Evolutionary conservation across 2,329 filamentous ascomycete species (phyloP), one percentile per base, ranked within the genome.

Genomic region (Microascus cirrosus): DNA sequence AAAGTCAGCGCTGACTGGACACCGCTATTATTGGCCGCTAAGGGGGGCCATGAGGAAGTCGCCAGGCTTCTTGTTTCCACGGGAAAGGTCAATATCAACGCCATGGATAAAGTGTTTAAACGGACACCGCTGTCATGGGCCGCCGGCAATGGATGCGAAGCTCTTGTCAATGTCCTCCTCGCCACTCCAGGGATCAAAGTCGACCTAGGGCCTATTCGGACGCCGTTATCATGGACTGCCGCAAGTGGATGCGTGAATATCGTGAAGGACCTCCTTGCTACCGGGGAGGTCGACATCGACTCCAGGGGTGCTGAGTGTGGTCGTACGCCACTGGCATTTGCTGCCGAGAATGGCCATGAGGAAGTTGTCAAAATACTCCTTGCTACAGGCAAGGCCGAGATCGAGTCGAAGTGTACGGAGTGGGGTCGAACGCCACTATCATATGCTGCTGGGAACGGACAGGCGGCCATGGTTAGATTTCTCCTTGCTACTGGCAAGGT

Each of bases 131-230:
- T 53, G 18, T 32, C 24, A 10, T 6, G 5, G 20, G 51, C 51
- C 20, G 20, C 51, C 24, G 20, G 8, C 22, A 12, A 5, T 7
- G 51, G 51, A 25, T 25, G 32, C 5, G 24, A n/a, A 25, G 51
- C 51, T n/a, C 5, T 53, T 24, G 51, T 53, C 22, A n/a, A 24
- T 11, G 22, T 28, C 20, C 51, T 53, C 6, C 12, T 53, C 51
- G 20, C 28, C 7, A 53, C 51, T 11, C 22, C 22, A 10, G 6
- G 22, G 24, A 13, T n/a, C 7, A 25, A 53, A 7, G 12, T 34
- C 8, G 58, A 63, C 54, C 63, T 53, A 59, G 55, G 1, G 65
- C 66, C 24, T 58, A 2, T n/a, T n/a, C n/a, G n/a, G n/a, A n/a
- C n/a, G n/a, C n/a, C n/a, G n/a, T n/a, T n/a, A n/a, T n/a, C n/a